phyloP scores from a whole-genome alignment of 2,329 filamentous ascomycete species.

The Thelonectria rubi region DNA sequence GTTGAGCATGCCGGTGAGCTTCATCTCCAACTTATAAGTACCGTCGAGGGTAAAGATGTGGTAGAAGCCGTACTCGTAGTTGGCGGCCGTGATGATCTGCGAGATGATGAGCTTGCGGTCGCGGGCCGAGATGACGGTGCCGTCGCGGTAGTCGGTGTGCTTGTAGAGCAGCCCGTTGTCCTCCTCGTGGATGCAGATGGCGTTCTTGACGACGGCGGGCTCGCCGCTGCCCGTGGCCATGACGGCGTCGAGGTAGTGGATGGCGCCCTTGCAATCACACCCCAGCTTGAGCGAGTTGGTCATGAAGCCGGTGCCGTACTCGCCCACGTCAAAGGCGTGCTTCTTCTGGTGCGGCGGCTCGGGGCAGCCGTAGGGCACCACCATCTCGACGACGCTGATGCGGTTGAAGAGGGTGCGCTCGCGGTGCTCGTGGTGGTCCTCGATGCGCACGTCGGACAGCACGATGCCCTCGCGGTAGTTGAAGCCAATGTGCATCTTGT shows the following conservation, averaged over 20 bases:
- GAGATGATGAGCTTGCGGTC: constrained; percentile 69
- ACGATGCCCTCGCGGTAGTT: constrained; percentile 76
- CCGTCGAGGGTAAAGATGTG: constrained; percentile 62
- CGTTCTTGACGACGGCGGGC: constrained; percentile 88
- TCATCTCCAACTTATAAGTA: constrained; percentile 69
- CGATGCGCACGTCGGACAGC: constrained; percentile 74
- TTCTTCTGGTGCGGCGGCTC: constrained; percentile 83
- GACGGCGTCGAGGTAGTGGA: constrained; percentile 89
- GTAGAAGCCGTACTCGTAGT: constrained; percentile 67
- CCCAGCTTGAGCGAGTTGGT: constrained; percentile 81
- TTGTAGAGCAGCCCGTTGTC: constrained; percentile 70
- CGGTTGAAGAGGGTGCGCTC: constrained; percentile 72
- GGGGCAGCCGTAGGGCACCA: constrained; percentile 78
- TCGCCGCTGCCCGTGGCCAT: constrained; percentile 84
- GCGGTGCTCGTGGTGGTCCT: constrained; percentile 55
- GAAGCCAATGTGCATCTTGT: constrained; percentile 76
- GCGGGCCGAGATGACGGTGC: constrained; percentile 65
- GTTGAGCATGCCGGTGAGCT: constrained; percentile 61
- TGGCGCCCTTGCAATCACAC: constrained; percentile 88
- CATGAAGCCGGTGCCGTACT: constrained; percentile 86
- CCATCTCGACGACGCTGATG: constrained; percentile 75
- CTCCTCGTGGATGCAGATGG: constrained; percentile 83
- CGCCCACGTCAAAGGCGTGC: constrained; percentile 82
- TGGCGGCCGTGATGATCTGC: constrained; percentile 71
- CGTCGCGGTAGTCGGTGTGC: constrained; percentile 70